phyloP scores from a whole-genome alignment of 148 eudicot genomes.

The Tetragonia tetragonoides region DNA sequence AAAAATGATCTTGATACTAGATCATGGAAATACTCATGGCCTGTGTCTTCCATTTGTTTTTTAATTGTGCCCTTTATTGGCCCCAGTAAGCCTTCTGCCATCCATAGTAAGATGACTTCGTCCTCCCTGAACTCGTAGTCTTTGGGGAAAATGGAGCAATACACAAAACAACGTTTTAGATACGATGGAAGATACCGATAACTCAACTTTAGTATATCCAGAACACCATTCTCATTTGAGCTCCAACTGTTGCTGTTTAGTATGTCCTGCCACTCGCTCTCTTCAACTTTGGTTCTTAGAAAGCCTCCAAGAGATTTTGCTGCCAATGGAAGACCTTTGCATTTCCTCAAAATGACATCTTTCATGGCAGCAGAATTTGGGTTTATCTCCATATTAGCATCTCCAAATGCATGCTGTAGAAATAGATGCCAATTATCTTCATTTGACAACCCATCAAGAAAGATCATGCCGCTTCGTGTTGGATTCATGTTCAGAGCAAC shows the following conservation, averaged over 20 bases:
- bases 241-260: conserved; percentile 1
- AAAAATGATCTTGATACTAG: conserved; percentile 19
- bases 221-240: background rate
- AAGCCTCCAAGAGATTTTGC: conserved; percentile 18
- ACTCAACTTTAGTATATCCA: background rate
- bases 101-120: background rate
- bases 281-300: background rate
- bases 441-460: background rate
- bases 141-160: background rate
- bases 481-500: conserved; percentile 11
- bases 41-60: conserved; percentile 6
- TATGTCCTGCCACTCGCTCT: background rate
- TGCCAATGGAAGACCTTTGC: conserved; percentile 8
- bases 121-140: background rate
- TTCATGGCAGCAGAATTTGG: background rate
- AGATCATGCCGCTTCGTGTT: background rate
- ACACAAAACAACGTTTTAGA: background rate
- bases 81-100: conserved; percentile 4
- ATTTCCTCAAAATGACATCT: background rate
- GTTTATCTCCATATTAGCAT: background rate
- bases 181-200: conserved; percentile 5
- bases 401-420: conserved; percentile 12
- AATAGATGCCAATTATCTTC: conserved; percentile 18
- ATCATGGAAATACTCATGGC: background rate
- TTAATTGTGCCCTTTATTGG: background rate